These are phyloP conservation scores for Gaultheria prostrata DNA, from an alignment of 148 eudicot species.

Conservation along the genomic window DNA sequence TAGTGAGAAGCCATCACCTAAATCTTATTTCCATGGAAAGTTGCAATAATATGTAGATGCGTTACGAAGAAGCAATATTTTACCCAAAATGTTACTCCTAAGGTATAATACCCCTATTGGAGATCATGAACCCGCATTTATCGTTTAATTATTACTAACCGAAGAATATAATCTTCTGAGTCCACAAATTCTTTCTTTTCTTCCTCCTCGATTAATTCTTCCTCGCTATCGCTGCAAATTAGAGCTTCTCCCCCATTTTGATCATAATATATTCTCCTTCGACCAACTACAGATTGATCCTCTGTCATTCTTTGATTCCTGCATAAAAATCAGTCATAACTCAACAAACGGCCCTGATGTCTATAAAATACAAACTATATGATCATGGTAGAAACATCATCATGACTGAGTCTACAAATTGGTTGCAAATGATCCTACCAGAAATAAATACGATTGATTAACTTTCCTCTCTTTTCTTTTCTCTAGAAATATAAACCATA, in stretches of 20 bases:
- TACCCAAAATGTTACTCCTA: no score
- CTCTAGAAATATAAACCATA: neutral
- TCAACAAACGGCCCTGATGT: neutral
- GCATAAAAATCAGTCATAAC: slow-evolving; percentile 23
- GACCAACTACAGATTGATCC: slow-evolving; percentile 95
- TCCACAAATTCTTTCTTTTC: slow-evolving; percentile 74
- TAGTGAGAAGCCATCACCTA: neutral
- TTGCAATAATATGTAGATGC: neutral
- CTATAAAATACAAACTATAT: neutral
- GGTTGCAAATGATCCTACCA: neutral
- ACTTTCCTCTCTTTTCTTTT: neutral
- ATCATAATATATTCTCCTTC: slow-evolving; percentile 96
- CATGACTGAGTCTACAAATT: neutral
- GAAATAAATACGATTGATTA: neutral
- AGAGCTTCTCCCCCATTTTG: slow-evolving; percentile 95
- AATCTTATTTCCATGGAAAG: neutral
- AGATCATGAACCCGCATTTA: slow-evolving; percentile 2
- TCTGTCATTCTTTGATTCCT: slow-evolving; percentile 99
- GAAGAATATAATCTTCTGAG: slow-evolving; percentile 80
- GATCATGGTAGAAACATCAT: neutral
- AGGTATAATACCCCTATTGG: neutral
- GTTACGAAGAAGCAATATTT: neutral
- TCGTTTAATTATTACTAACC: slow-evolving; percentile 50
- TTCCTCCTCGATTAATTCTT: slow-evolving; percentile 81
- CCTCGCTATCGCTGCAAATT: slow-evolving; percentile 96